These are phyloP conservation scores for Chenopodium suecicum DNA, from an alignment of 148 eudicot species.

Conservation along the genomic window DNA sequence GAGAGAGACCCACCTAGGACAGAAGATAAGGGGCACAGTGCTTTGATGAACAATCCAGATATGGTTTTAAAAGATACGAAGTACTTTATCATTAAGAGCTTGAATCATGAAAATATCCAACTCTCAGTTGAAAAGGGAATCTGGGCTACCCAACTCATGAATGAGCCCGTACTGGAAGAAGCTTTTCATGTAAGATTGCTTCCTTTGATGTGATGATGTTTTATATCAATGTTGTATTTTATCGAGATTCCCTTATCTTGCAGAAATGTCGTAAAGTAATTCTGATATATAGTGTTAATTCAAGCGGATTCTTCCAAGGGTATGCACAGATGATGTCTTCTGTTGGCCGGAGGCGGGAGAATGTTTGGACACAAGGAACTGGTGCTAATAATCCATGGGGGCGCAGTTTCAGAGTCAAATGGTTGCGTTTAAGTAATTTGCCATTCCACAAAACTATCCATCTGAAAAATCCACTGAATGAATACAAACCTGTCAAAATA, in stretches of 20 bases:
- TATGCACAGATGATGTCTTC: slow-evolving; percentile 88
- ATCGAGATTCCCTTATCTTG: slow-evolving; percentile 38
- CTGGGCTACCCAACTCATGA: slow-evolving; percentile 93
- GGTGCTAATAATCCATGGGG: slow-evolving; percentile 81
- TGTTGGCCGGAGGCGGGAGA: slow-evolving; percentile 71
- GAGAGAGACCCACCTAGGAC: slow-evolving; percentile 32
- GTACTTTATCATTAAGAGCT: slow-evolving; percentile 86
- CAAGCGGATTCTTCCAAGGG: slow-evolving; percentile 91
- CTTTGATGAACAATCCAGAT: slow-evolving; percentile 35
- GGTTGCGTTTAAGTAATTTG: slow-evolving; percentile 67
- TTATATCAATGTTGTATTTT: slow-evolving; percentile 15
- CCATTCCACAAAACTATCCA: slow-evolving; percentile 80
- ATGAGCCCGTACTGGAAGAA: slow-evolving; percentile 81
- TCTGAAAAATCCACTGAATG: slow-evolving; percentile 85
- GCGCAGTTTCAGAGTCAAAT: slow-evolving; percentile 70
- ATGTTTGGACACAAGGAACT: slow-evolving; percentile 76
- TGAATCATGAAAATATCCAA: slow-evolving; percentile 76
- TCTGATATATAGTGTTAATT: slow-evolving; percentile 86
- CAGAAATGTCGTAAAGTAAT: slow-evolving; percentile 76
- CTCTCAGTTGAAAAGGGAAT: slow-evolving; percentile 69
- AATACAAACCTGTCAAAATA: slow-evolving; percentile 83
- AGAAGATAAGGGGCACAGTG: slow-evolving; percentile 40
- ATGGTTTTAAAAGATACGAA: slow-evolving; percentile 39
- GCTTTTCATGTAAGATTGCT: slow-evolving; percentile 71
- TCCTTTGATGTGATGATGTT: slow-evolving; percentile 7